A percentile compares a stretch with the other conserved stretches of the same genome.
phyloP scores from a whole-genome alignment of 2,329 filamentous ascomycete genomes.

The Aspergillus sp. region DNA sequence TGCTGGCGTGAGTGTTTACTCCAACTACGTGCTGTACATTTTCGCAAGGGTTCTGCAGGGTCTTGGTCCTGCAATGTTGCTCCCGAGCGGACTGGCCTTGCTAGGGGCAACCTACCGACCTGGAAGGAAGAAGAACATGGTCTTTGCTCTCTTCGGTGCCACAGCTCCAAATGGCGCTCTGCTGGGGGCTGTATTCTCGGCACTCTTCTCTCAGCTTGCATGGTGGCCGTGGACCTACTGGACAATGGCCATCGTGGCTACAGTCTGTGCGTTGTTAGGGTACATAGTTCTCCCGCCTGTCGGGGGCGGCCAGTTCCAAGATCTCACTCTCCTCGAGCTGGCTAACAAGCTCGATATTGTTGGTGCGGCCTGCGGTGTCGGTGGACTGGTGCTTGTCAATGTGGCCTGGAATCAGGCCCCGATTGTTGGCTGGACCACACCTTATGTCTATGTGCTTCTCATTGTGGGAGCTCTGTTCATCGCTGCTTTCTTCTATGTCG shows the following conservation, averaged over 20 bases:
- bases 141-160: slow-evolving; percentile 48
- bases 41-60: slow-evolving; percentile 49
- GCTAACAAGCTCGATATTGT: slow-evolving; percentile 27
- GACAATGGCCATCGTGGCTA: slow-evolving; percentile 23
- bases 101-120: slow-evolving; percentile 51
- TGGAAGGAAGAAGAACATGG: slow-evolving; percentile 52
- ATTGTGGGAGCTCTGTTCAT: slow-evolving; percentile 51
- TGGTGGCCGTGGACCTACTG: slow-evolving; percentile 51
- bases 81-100: slow-evolving; percentile 58
- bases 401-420: slow-evolving; percentile 61
- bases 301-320: background rate
- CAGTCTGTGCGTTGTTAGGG: slow-evolving; percentile 28
- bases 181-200: slow-evolving; percentile 35
- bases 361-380: slow-evolving; percentile 43
- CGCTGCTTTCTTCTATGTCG: slow-evolving; percentile 47
- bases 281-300: slow-evolving; percentile 19
- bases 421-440: slow-evolving; percentile 49
- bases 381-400: slow-evolving; percentile 54
- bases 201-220: slow-evolving; percentile 30
- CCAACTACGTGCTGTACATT: slow-evolving; percentile 43
- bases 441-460: slow-evolving; percentile 50
- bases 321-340: slow-evolving; percentile 11
- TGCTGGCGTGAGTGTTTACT: slow-evolving; percentile 29
- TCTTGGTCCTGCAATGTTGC: slow-evolving; percentile 50
- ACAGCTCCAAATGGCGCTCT: slow-evolving; percentile 41